Conservation (phyloP, 1,139 yeast genomes). For the Kodamaea sp. region DNA sequence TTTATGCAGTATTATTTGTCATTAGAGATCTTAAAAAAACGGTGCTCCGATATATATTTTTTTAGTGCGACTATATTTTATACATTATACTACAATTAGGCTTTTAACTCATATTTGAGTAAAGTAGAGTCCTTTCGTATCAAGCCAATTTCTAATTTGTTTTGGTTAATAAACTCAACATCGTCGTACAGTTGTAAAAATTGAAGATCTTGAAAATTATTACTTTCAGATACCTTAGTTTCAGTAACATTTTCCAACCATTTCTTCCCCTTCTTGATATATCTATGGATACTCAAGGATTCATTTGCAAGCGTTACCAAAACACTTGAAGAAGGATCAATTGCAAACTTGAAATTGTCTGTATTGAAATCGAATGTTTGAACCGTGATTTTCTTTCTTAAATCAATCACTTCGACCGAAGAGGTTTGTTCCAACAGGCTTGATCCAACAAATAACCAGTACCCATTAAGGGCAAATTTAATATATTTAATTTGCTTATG, state of each 20-base stretch:
- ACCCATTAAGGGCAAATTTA: conserved; percentile 65
- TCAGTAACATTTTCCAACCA: conserved; percentile 26
- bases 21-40: too few relatives aligned
- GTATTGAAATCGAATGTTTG: conserved; percentile 24
- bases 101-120: conserved; percentile 6
- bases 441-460: conserved; percentile 47
- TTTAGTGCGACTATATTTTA: background rate
- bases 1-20: too few relatives aligned
- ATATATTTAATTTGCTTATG: conserved; percentile 33
- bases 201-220: conserved; percentile 4
- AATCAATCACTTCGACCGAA: conserved; percentile 50
- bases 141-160: conserved; percentile 7
- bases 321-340: conserved; percentile 48
- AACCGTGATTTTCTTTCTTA: conserved; percentile 43
- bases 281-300: conserved; percentile 28
- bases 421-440: conserved; percentile 12
- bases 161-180: conserved; percentile 7
- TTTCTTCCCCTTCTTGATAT: conserved; percentile 41
- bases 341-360: conserved; percentile 23
- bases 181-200: conserved; percentile 8
- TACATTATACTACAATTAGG: background rate
- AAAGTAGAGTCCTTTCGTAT: conserved; percentile 5
- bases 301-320: conserved; percentile 23
- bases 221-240: background rate
- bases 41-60: background rate